Evolutionary conservation across 306 rosid genomes (phyloP), one percentile per base, ranked within the genome.

Genomic region (Heteromeles arbutifolia): DNA sequence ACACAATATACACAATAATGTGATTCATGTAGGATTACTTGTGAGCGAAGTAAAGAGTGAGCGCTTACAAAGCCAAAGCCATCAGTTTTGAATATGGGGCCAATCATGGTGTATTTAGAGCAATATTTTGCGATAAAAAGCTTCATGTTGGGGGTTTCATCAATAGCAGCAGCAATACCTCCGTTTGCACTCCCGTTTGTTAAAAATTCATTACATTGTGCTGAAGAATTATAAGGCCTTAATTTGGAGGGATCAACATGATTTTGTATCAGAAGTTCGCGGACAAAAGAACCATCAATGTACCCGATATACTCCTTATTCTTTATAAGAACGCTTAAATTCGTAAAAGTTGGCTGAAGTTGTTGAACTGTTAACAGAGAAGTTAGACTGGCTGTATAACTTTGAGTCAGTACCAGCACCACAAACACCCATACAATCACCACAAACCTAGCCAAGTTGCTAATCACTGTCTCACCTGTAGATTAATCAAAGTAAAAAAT

Each of bases 321-420:
- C 34, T 67, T 77, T 11, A 80, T 39, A 2, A 90, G 85, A 59
- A 80, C 77, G 3, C 77, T 31, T 3, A 90, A 39, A 24, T 86
- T 77, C 2, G 85, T 78, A 11, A 77, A 28, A 19, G 84, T 48
- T 54, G 97, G 96, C 3, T 67, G 39, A 1, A 92, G 84, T 15
- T 84, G 80, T 22, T 90, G 83, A 13, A 88, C 93, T 2, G 96
- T 92, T 56, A 88, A 73, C 11, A 83, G 79, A 1, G 97, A 85
- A 0, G 97, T 79, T 21, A 89, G 68, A 78, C 95, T 92, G 0
- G 94, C 91, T 10, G 88, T 89, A 72, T 89, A 91, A 50, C 93
- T 89, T 77, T 87, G 91, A 59, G 85, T 83, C 67, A 91, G 67
- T 69, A 91, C 77, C 24, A 86, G 78, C 73, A 87, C 90, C 76